These are phyloP conservation scores for Fusarium cicatricum DNA, from an alignment of 2,329 filamentous ascomycete genomes.

Conservation along the genomic window DNA sequence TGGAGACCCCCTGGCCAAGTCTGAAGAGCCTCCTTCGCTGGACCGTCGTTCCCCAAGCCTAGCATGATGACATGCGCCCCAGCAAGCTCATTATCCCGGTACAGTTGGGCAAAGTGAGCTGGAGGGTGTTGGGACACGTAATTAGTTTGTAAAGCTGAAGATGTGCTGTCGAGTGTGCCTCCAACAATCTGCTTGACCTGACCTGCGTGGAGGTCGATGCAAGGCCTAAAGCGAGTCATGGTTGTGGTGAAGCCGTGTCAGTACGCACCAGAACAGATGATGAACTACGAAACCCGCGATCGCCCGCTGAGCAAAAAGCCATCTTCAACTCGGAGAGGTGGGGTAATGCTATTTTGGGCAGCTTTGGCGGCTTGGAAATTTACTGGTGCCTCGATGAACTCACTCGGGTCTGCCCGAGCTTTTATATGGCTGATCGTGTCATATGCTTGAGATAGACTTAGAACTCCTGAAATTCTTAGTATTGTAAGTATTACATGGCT, in stretches of 20 bases:
- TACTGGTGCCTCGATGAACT: too few species aligned
- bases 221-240: conserved; percentile 96
- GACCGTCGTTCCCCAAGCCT: conserved; percentile 83
- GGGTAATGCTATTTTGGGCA: too few species aligned
- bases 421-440: too few species aligned
- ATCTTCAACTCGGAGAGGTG: neutral
- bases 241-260: conserved; percentile 9
- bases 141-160: conserved; percentile 82
- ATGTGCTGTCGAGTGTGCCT: conserved; percentile 80
- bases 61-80: conserved; percentile 98
- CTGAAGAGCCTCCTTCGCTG: conserved; percentile 77
- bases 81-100: conserved; percentile 74
- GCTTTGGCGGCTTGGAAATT: too few species aligned
- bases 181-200: conserved; percentile 99
- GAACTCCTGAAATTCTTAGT: too few species aligned
- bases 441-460: too few species aligned
- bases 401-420: too few species aligned
- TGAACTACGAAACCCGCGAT: conserved; percentile 5
- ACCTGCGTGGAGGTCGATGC: conserved; percentile 97
- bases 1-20: conserved; percentile 86
- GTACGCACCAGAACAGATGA: conserved; percentile 3
- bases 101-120: conserved; percentile 81
- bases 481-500: too few species aligned
- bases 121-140: conserved; percentile 87
- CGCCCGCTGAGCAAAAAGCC: conserved; percentile 13